Base-by-base conservation (phyloP, 2,329 filamentous ascomycete species). In the Pestalotiopsis sp. region DNA sequence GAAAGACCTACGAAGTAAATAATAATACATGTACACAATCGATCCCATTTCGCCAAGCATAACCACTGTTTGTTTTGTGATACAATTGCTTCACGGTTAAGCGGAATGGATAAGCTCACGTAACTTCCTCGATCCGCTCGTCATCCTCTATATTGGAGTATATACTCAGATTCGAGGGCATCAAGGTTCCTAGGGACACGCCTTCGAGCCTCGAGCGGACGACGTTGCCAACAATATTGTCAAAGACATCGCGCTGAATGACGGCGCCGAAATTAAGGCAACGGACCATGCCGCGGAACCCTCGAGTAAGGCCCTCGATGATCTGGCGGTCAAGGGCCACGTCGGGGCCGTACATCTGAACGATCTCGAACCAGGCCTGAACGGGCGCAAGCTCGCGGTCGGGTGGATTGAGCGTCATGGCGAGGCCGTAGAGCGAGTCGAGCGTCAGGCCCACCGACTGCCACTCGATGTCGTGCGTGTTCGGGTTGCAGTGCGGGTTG, bases 361-460 rank as follows among this genome's bases (percentile, higher is more conserved):
- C 80, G 30, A 87, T 79, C 78, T 87, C 85, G 73, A 87, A 87
- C 85, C 84, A 87, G 1, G 81, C 84, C 75, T 87, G 85, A 30
- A 87, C 82, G 17, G 85, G 85, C 35, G 84, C 81, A 52, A 86
- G 73, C 73, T 86, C 84, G 20, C 74, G 66, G 64, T 77, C 76
- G 35, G 80, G 77, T 3, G 79, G 77, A 73, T 82, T 84, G 26
- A 86, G 77, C 56, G 81, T 80, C 63, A 75, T 73, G 1, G 85
- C 84, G 2, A 87, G 79, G n/a, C 80, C 80, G 68, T 80, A 76
- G 24, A 87, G 79, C 17, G 77, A 76, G 38, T 76, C 73, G 30
- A 87, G 80, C 1, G 81, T 81, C 38, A 86, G 77, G 56, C 77
- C 74, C 0, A 78, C 74, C 0, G 79, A 73, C 30, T 75, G 73